These are phyloP conservation scores for Spizellomyces sp. DNA, from an alignment of 192 early-diverging fungal species.

Conservation along the genomic window DNA sequence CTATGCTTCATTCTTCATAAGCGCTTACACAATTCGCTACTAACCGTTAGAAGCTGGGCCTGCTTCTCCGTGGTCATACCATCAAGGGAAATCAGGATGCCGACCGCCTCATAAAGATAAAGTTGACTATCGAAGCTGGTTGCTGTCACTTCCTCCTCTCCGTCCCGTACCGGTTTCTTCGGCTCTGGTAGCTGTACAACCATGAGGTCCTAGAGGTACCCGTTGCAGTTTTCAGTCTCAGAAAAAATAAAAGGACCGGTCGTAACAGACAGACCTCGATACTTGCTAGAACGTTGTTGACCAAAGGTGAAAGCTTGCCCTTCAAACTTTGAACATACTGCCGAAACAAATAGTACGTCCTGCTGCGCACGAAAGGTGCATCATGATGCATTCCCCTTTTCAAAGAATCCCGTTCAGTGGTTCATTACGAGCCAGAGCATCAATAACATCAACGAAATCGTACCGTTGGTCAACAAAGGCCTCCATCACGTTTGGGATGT, in stretches of 20 bases:
- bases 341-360: slow-evolving; percentile 88
- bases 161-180: slow-evolving; percentile 45
- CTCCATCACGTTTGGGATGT: slow-evolving; percentile 67
- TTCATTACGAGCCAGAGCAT: slow-evolving; percentile 19
- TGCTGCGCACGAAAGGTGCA: slow-evolving; percentile 65
- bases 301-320: slow-evolving; percentile 58
- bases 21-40: neutral
- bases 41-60: slow-evolving; percentile 59
- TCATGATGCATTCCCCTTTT: slow-evolving; percentile 77
- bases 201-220: slow-evolving; percentile 61
- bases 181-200: slow-evolving; percentile 63
- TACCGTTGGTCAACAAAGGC: slow-evolving; percentile 74
- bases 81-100: slow-evolving; percentile 85
- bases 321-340: slow-evolving; percentile 77
- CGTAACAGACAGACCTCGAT: slow-evolving; percentile 40
- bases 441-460: slow-evolving; percentile 24
- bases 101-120: slow-evolving; percentile 90
- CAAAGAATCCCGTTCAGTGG: slow-evolving; percentile 45
- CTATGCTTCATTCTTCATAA: no score
- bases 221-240: neutral
- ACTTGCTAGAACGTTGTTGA: slow-evolving; percentile 61
- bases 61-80: slow-evolving; percentile 68
- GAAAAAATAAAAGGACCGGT: no score
- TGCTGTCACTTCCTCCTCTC: slow-evolving; percentile 46
- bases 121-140: slow-evolving; percentile 77